These are phyloP conservation scores for Mucor saturninus DNA, from an alignment of 371 early-diverging fungal genomes.

Conservation along the genomic window DNA sequence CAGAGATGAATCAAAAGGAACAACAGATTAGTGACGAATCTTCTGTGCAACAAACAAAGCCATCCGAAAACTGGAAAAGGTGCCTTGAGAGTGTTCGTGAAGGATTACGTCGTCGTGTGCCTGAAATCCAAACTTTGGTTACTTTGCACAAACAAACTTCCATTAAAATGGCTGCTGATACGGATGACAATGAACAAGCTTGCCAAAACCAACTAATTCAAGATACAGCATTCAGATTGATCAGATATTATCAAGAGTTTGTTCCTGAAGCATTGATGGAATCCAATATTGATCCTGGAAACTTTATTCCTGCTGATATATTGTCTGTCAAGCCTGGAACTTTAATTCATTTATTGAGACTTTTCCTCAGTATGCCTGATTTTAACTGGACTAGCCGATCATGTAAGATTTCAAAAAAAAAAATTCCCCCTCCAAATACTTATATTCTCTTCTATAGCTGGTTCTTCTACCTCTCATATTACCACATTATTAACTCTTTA, in stretches of 20 bases:
- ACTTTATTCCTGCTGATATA: conserved; percentile 75
- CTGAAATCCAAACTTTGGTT: conserved; percentile 75
- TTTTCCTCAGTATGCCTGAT: conserved; percentile 62
- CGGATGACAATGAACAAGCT: conserved; percentile 24
- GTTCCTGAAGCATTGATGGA: conserved; percentile 71
- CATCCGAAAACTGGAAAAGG: conserved; percentile 39
- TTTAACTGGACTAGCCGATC: conserved; percentile 72
- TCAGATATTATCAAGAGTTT: conserved; percentile 71
- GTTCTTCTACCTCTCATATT: conserved; percentile 62
- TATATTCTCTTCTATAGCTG: conserved; percentile 29
- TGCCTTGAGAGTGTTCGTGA: conserved; percentile 49
- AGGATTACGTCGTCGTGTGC: conserved; percentile 72
- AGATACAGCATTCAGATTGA: conserved; percentile 61
- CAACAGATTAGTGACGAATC: background rate
- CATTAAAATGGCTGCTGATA: conserved; percentile 28
- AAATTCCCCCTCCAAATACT: background rate
- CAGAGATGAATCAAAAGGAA: conserved; percentile 6
- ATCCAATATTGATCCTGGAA: conserved; percentile 74
- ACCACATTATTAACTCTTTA: conserved; percentile 61
- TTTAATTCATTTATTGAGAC: conserved; percentile 63
- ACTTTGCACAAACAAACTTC: conserved; percentile 51
- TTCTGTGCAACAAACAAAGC: conserved; percentile 4
- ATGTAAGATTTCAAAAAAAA: conserved; percentile 37
- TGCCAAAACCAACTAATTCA: conserved; percentile 57
- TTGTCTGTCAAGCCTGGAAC: conserved; percentile 57